Conservation (phyloP, 768 basidiomycete species). For the Termitomyces sp. region DNA sequence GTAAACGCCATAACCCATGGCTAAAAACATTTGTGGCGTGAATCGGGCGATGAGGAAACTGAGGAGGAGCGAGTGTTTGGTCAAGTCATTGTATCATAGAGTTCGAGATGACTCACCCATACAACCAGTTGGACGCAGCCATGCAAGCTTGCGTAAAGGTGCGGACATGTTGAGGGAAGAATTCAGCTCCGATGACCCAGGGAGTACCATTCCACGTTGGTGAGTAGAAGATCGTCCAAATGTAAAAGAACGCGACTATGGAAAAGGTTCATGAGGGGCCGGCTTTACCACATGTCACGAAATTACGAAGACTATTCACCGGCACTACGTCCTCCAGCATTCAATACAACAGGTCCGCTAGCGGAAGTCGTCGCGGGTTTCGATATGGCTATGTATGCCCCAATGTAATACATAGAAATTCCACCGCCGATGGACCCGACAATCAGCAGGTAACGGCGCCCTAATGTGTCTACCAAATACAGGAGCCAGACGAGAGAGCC, state of each 20-base stretch:
- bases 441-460: slow-evolving; percentile 38
- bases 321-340: slow-evolving; percentile 29
- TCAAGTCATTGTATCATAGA: neutral
- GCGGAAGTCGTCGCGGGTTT: slow-evolving; percentile 20
- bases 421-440: slow-evolving; percentile 37
- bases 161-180: slow-evolving; percentile 40
- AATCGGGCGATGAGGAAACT: slow-evolving; percentile 35
- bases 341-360: slow-evolving; percentile 14
- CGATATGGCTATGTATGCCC: slow-evolving; percentile 39
- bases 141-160: slow-evolving; percentile 36
- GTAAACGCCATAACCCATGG: slow-evolving; percentile 36
- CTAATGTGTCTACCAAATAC: slow-evolving; percentile 39
- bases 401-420: slow-evolving; percentile 41
- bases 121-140: slow-evolving; percentile 35
- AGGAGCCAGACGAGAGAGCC: slow-evolving; percentile 40
- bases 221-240: slow-evolving; percentile 36
- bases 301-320: slow-evolving; percentile 16
- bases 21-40: slow-evolving; percentile 35
- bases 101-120: slow-evolving; percentile 17
- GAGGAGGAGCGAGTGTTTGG: neutral
- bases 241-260: slow-evolving; percentile 32
- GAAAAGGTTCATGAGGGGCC: neutral
- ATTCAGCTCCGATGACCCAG: slow-evolving; percentile 42
- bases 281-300: neutral
- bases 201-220: slow-evolving; percentile 44